Percentiles rank a stretch among this genome's conserved stretches.
Evolutionary conservation across 208 protist genomes (phyloP).

Genomic region (Crithidia fasciculata): DNA sequence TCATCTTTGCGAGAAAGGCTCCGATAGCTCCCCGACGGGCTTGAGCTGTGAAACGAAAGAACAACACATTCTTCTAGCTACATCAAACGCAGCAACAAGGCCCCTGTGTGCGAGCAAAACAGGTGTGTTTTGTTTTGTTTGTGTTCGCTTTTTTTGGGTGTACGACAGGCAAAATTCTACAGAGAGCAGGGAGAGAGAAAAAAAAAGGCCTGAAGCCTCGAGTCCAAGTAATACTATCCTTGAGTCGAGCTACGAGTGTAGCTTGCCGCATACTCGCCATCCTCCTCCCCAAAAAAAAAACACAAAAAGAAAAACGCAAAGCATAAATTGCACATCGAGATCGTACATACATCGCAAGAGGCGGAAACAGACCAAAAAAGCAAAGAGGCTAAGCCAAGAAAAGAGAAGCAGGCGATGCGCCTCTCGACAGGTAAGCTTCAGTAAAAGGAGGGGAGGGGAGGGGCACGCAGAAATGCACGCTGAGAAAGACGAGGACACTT

Average conservation of each 20-base stretch:
- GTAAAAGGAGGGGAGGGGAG: neutral
- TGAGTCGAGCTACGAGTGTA: neutral
- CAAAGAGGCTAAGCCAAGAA: constrained; percentile 3
- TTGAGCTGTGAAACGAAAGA: no score
- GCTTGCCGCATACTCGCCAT: neutral
- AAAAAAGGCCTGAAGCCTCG: neutral
- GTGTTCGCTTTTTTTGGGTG: neutral
- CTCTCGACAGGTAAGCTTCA: neutral
- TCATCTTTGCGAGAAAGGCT: no score
- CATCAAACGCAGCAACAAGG: neutral
- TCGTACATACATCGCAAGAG: neutral
- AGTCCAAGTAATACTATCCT: neutral
- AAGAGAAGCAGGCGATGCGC: neutral
- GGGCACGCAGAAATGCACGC: neutral
- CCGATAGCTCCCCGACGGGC: no score
- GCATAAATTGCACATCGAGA: neutral
- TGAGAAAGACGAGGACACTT: constrained; percentile 4
- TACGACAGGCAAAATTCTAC: neutral
- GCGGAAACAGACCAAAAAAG: constrained; percentile 11
- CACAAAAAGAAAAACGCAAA: neutral
- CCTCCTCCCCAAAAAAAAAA: no score
- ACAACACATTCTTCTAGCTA: no score
- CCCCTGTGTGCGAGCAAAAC: neutral
- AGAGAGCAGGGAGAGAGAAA: constrained; percentile 1
- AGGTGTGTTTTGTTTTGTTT: neutral